phyloP scores from a whole-genome alignment of 2,329 filamentous ascomycete genomes.

The Acarospora socialis region DNA sequence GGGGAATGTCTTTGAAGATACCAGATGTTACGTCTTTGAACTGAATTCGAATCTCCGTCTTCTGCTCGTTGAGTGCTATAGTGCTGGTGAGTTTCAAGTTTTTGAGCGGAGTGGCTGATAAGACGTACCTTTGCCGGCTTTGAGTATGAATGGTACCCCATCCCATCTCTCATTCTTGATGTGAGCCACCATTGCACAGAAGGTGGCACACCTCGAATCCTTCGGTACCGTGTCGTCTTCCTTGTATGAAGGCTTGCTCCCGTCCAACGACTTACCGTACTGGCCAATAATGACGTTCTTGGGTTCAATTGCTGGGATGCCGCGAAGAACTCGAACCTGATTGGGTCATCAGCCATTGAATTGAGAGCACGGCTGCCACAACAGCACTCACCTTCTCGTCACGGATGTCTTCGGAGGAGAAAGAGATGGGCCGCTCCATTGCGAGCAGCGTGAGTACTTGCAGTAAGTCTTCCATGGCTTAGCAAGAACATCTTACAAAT shows the following conservation, averaged over 20 bases:
- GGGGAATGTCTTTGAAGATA: conserved; percentile 98
- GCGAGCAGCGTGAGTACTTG: conserved; percentile 91
- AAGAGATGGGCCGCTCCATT: conserved; percentile 97
- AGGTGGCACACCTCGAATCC: conserved; percentile 93
- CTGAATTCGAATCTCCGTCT: conserved; percentile 97
- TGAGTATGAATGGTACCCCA: conserved; percentile 96
- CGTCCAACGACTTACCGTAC: conserved; percentile 91
- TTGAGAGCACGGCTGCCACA: not conserved
- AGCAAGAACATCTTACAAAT: no score
- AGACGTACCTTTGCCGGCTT: conserved; percentile 67
- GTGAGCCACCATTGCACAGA: conserved; percentile 91
- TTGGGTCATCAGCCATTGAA: conserved; percentile 4
- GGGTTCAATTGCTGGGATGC: conserved; percentile 87
- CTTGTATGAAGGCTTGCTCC: conserved; percentile 93
- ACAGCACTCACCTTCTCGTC: conserved; percentile 59
- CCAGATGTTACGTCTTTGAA: conserved; percentile 99
- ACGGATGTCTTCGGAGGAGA: conserved; percentile 94
- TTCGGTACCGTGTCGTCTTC: conserved; percentile 97
- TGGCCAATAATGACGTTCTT: conserved; percentile 99
- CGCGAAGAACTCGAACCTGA: conserved; percentile 73
- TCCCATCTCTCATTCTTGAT: conserved; percentile 99
- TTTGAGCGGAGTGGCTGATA: not conserved
- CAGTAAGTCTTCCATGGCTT: conserved; percentile 59
- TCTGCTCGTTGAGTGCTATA: conserved; percentile 86
- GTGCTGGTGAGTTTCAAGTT: conserved; percentile 1